Evolutionary conservation across 2,329 filamentous ascomycete genomes (phyloP).

Genomic region (Cladosporium colombiae): DNA sequence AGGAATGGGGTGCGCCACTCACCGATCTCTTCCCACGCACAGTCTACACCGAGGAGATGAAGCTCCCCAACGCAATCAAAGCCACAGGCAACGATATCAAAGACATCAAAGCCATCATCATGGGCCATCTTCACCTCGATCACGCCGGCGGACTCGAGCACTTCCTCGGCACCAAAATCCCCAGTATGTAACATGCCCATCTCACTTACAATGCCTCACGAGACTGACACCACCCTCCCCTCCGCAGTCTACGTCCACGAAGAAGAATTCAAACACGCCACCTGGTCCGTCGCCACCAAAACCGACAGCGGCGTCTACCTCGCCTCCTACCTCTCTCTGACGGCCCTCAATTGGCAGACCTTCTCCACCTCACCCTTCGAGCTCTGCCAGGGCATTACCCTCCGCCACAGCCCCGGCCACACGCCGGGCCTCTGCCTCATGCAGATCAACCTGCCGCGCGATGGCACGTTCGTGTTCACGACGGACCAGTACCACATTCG

Average conservation of each 20-base stretch:
- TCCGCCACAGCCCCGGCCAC: conserved; percentile 41
- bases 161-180: conserved; percentile 38
- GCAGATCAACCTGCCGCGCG: conserved; percentile 40
- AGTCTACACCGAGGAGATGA: conserved; percentile 1
- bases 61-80: conserved; percentile 5
- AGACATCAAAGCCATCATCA: conserved; percentile 41
- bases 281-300: conserved; percentile 40
- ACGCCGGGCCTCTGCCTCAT: conserved; percentile 40
- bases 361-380: conserved; percentile 38
- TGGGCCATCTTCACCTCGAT: conserved; percentile 42
- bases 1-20: conserved; percentile 26
- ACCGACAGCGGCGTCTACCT: conserved; percentile 34
- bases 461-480: conserved; percentile 42
- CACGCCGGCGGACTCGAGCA: conserved; percentile 40
- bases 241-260: conserved; percentile 41
- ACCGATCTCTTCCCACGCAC: conserved; percentile 27
- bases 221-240: background rate
- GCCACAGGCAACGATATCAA: conserved; percentile 34
- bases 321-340: conserved; percentile 10
- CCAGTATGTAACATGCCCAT: background rate
- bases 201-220: background rate
- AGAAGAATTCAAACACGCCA: conserved; percentile 41
- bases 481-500: conserved; percentile 42
- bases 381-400: conserved; percentile 37
- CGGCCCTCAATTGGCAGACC: conserved; percentile 33